phyloP scores from a whole-genome alignment of 2,329 filamentous ascomycete genomes.

The Beauveria rudraprayagi region DNA sequence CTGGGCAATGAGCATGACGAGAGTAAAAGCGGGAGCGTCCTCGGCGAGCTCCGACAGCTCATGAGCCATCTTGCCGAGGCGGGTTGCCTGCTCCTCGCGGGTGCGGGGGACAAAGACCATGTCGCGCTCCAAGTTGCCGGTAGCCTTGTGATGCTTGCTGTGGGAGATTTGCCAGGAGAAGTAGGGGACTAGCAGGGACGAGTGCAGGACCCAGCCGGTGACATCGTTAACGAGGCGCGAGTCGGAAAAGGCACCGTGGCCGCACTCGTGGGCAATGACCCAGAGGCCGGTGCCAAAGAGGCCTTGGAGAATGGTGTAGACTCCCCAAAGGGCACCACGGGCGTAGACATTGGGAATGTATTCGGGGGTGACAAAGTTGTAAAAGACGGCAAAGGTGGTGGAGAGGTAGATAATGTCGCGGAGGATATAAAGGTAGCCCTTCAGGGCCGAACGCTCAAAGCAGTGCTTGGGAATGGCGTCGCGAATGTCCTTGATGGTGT shows the following conservation, averaged over 20 bases:
- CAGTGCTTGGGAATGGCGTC: slow-evolving; percentile 97
- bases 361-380: slow-evolving; percentile 85
- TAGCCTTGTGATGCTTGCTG: slow-evolving; percentile 99
- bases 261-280: slow-evolving; percentile 97
- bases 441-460: slow-evolving; percentile 75
- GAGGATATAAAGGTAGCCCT: slow-evolving; percentile 72
- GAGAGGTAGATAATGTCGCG: slow-evolving; percentile 69
- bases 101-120: slow-evolving; percentile 99
- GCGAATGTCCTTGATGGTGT: slow-evolving; percentile 94
- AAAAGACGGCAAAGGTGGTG: slow-evolving; percentile 75
- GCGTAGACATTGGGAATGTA: slow-evolving; percentile 61
- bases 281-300: slow-evolving; percentile 90
- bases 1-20: slow-evolving; percentile 66
- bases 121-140: slow-evolving; percentile 91
- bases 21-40: slow-evolving; percentile 83
- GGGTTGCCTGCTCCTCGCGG: slow-evolving; percentile 68
- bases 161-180: slow-evolving; percentile 99
- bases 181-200: slow-evolving; percentile 83
- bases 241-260: slow-evolving; percentile 92
- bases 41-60: slow-evolving; percentile 85
- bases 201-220: slow-evolving; percentile 88
- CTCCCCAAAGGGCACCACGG: slow-evolving; percentile 55
- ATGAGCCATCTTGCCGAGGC: slow-evolving; percentile 65
- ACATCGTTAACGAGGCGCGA: slow-evolving; percentile 86
- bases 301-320: slow-evolving; percentile 76